Percentiles rank a stretch among this genome's conserved stretches.
Conservation (phyloP, 495 filamentous ascomycete species). For the Aspergillus funiculosus region DNA sequence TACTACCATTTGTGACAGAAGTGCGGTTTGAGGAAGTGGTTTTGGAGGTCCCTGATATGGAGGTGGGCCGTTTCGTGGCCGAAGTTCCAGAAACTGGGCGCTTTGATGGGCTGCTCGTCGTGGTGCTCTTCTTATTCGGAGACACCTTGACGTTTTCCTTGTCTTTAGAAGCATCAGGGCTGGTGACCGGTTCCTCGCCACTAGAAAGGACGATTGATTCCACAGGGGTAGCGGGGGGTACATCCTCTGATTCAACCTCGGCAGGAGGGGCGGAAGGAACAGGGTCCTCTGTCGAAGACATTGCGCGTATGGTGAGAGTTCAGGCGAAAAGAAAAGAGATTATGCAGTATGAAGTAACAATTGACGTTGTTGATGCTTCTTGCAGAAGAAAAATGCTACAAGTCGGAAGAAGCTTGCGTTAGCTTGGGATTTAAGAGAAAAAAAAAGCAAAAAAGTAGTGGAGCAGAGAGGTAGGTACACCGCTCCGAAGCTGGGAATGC, state of each 20-base stretch:
- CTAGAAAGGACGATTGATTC: conserved; percentile 36
- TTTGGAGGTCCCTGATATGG: conserved; percentile 30
- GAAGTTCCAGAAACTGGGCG: conserved; percentile 31
- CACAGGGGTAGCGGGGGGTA: conserved; percentile 38
- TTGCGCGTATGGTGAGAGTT: conserved; percentile 9
- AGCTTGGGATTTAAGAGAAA: background rate
- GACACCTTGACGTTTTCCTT: conserved; percentile 34
- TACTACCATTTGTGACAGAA: conserved; percentile 28
- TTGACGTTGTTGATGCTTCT: background rate
- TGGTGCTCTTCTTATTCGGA: conserved; percentile 26
- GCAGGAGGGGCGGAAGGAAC: conserved; percentile 21
- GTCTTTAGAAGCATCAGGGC: conserved; percentile 38
- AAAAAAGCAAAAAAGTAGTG: conserved; percentile 9
- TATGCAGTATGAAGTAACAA: background rate
- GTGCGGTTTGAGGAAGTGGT: conserved; percentile 25
- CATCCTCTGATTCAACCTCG: conserved; percentile 27
- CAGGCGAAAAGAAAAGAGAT: background rate
- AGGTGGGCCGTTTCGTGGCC: conserved; percentile 34
- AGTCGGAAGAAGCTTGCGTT: conserved; percentile 1
- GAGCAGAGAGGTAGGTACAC: conserved; percentile 7
- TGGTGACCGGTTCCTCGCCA: conserved; percentile 34
- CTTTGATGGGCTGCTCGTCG: conserved; percentile 20
- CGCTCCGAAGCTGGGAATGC: background rate
- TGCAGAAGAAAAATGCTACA: background rate
- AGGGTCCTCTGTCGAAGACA: conserved; percentile 40